These are phyloP conservation scores for Solanum tacnaense DNA, from an alignment of 257 asterid species.

Conservation along the genomic window DNA sequence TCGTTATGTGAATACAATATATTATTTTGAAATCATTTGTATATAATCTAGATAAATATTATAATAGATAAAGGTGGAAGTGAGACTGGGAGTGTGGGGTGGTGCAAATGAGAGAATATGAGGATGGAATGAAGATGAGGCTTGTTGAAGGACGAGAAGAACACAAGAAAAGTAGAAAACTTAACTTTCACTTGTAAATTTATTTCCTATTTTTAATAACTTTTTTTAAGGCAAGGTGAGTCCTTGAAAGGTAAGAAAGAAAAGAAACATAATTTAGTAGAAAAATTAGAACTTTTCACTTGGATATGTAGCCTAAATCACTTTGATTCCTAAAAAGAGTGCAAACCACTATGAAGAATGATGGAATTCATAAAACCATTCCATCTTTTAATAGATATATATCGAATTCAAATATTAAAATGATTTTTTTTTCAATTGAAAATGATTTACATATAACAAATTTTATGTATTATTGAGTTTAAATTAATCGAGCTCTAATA, in stretches of 20 bases:
- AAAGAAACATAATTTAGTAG: not conserved
- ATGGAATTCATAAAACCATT: too few species aligned
- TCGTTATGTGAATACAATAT: too few species aligned
- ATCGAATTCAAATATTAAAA: too few species aligned
- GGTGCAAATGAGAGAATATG: not conserved
- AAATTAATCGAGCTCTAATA: too few species aligned
- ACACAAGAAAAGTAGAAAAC: not conserved
- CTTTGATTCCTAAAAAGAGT: not conserved
- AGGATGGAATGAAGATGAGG: rapidly evolving
- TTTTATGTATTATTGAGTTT: too few species aligned
- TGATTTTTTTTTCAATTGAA: too few species aligned
- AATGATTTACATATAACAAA: too few species aligned
- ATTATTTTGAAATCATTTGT: too few species aligned
- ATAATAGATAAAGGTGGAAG: not conserved
- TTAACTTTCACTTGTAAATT: too few species aligned
- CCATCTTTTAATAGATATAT: not conserved
- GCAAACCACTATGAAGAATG: not conserved
- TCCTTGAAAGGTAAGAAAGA: not conserved
- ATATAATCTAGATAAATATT: too few species aligned
- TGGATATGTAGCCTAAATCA: not conserved
- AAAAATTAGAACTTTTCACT: too few species aligned
- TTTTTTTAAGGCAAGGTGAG: not conserved
- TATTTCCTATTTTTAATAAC: not conserved
- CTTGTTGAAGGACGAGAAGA: too few species aligned
- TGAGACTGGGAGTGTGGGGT: not conserved